These are phyloP conservation scores for Agrocybe praecox DNA, from an alignment of 768 basidiomycete genomes.

Conservation along the genomic window DNA sequence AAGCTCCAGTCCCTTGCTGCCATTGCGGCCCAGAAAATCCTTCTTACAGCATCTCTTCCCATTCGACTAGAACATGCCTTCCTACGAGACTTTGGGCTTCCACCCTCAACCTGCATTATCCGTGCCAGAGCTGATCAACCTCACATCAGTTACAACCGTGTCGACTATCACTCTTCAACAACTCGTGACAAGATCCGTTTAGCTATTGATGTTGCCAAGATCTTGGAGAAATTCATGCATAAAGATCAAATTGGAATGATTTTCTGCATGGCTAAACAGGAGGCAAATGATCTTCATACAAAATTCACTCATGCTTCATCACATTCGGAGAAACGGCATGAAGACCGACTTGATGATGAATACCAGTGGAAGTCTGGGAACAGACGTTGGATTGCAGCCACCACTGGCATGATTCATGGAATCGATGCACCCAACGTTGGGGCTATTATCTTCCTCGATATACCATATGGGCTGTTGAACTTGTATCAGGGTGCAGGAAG, in stretches of 20 bases:
- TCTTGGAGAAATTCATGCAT: constrained; percentile 1
- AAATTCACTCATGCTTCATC: neutral
- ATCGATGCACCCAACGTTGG: constrained; percentile 19
- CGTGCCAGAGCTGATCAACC: constrained; percentile 13
- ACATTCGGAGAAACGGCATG: neutral
- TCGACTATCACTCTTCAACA: neutral
- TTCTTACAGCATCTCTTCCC: constrained; percentile 21
- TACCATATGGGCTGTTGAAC: constrained; percentile 20
- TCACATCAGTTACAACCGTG: constrained; percentile 14
- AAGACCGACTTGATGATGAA: constrained; percentile 7
- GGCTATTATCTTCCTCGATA: constrained; percentile 13
- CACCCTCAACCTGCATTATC: constrained; percentile 2
- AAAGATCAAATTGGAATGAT: constrained; percentile 17
- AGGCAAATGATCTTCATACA: neutral
- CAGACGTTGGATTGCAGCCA: constrained; percentile 21
- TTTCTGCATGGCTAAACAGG: neutral
- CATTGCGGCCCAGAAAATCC: constrained; percentile 14
- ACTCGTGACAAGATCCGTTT: neutral
- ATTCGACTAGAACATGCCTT: constrained; percentile 3
- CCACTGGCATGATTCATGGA: constrained; percentile 22
- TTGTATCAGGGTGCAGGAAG: constrained; percentile 21
- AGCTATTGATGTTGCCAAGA: neutral
- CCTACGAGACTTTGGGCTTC: neutral
- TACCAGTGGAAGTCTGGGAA: constrained; percentile 3
- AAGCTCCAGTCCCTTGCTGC: constrained; percentile 4